A percentile compares a stretch with the other conserved stretches of the same genome.
These are phyloP conservation scores for Raffaelea ambrosiae DNA, from an alignment of 2,329 filamentous ascomycete genomes.

Conservation along the genomic window DNA sequence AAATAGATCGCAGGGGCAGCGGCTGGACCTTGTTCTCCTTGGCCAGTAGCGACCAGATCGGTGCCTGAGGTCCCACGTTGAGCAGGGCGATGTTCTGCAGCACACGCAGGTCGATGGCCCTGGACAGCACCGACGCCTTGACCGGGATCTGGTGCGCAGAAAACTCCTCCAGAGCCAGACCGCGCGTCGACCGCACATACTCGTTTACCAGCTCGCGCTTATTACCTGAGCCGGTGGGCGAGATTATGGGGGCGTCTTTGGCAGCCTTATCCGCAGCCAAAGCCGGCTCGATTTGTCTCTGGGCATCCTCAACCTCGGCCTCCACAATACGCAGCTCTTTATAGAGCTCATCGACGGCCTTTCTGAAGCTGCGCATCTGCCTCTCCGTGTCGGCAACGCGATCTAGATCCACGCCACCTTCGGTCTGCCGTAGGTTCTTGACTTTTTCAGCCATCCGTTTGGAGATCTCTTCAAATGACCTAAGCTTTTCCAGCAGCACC, in stretches of 20 bases:
- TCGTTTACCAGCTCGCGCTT: constrained; percentile 27
- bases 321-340: constrained; percentile 26
- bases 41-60: constrained; percentile 49
- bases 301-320: constrained; percentile 26
- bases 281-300: constrained; percentile 13
- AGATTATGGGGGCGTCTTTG: constrained; percentile 3
- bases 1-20: constrained; percentile 47
- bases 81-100: constrained; percentile 52
- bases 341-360: constrained; percentile 24
- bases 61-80: constrained; percentile 52
- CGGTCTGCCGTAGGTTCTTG: constrained; percentile 16
- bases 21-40: constrained; percentile 44
- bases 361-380: constrained; percentile 20
- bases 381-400: constrained; percentile 18
- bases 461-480: constrained; percentile 21
- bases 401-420: constrained; percentile 8
- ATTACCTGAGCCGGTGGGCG: not conserved
- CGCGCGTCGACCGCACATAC: constrained; percentile 50
- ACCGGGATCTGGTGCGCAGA: constrained; percentile 51
- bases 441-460: constrained; percentile 22
- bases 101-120: constrained; percentile 46
- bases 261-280: not conserved
- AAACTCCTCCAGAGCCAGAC: constrained; percentile 45
- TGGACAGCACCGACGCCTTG: constrained; percentile 46
- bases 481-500: constrained; percentile 23